These are phyloP conservation scores for Cytospora mali DNA, from an alignment of 2,329 filamentous ascomycete species.

Conservation along the genomic window DNA sequence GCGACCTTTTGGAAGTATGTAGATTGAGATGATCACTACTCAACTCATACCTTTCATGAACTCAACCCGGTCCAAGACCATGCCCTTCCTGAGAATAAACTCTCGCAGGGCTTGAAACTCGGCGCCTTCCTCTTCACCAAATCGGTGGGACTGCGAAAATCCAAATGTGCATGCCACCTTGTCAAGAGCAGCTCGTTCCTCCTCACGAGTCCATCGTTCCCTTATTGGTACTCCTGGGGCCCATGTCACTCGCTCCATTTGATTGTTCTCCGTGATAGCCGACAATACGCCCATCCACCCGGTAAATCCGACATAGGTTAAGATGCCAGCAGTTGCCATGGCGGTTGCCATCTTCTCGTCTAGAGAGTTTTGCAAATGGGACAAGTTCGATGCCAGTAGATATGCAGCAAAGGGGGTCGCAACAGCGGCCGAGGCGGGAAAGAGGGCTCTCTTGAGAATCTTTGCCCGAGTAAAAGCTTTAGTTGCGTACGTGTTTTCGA, in stretches of 20 bases:
- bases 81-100: conserved; percentile 79
- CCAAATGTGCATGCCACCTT: conserved; percentile 88
- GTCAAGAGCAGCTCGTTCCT: conserved; percentile 86
- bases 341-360: conserved; percentile 73
- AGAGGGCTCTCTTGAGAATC: conserved; percentile 62
- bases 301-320: conserved; percentile 82
- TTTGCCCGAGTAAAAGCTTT: conserved; percentile 70
- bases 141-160: conserved; percentile 76
- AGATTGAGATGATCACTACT: conserved; percentile 6
- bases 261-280: conserved; percentile 85
- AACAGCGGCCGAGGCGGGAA: conserved; percentile 60
- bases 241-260: conserved; percentile 95
- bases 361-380: conserved; percentile 73
- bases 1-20: conserved; percentile 3
- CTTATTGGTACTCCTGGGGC: conserved; percentile 77
- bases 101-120: conserved; percentile 88
- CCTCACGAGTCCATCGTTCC: conserved; percentile 84
- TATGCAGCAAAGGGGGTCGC: conserved; percentile 70
- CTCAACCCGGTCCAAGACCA: conserved; percentile 87
- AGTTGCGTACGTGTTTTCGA: conserved; percentile 69
- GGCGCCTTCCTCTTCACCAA: conserved; percentile 86
- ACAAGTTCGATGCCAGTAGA: conserved; percentile 67
- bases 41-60: conserved; percentile 85
- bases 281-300: conserved; percentile 82
- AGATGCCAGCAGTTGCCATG: conserved; percentile 76